Conservation (phyloP, 352 stramenopile species). For the Phytophthora ramorum region DNA sequence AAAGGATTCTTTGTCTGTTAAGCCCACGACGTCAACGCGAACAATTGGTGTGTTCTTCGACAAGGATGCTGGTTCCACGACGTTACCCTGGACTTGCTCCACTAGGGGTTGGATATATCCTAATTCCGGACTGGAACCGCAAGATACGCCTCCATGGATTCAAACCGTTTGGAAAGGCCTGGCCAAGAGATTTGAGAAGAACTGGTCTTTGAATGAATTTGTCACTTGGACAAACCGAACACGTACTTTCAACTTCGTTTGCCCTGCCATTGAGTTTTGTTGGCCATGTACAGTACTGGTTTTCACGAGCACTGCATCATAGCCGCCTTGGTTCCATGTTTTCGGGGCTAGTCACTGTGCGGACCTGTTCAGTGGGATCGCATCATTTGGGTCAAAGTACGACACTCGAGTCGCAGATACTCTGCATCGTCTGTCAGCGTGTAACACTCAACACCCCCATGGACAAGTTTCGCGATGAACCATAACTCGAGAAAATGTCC, state of each 20-base stretch:
- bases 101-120: not conserved
- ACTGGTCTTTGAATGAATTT: not conserved
- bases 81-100: not conserved
- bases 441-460: not conserved
- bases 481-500: slow-evolving; percentile 10
- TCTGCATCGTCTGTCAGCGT: not conserved
- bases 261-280: too few relatives aligned
- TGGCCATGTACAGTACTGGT: not conserved
- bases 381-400: not conserved
- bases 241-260: not conserved
- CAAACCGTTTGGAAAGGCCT: not conserved
- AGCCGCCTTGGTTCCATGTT: slow-evolving; percentile 9
- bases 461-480: slow-evolving; percentile 4
- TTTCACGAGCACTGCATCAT: slow-evolving; percentile 10
- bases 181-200: not conserved
- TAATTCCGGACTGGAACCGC: not conserved
- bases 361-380: not conserved
- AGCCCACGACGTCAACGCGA: not conserved
- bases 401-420: not conserved
- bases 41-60: not conserved
- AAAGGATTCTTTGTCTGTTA: not conserved
- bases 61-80: not conserved
- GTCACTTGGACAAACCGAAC: not conserved
- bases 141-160: not conserved
- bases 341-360: slow-evolving; percentile 1